Conservation (phyloP, 2,329 filamentous ascomycete genomes). For the Penicillium sp. region DNA sequence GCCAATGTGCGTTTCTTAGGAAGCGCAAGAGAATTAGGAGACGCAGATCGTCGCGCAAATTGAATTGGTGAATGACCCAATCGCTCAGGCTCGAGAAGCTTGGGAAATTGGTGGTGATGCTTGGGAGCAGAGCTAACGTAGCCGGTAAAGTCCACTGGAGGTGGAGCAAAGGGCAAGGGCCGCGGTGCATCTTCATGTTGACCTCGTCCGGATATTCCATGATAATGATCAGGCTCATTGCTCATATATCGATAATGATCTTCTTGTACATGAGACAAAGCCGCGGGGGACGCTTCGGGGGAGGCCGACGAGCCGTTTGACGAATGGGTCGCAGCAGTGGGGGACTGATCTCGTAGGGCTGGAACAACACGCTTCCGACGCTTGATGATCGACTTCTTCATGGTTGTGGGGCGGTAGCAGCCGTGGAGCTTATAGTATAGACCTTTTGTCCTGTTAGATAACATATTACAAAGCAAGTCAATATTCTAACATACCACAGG, state of each 20-base stretch:
- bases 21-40: slow-evolving; percentile 30
- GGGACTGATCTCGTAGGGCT: slow-evolving; percentile 57
- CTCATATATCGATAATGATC: slow-evolving; percentile 36
- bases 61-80: slow-evolving; percentile 31
- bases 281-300: slow-evolving; percentile 40
- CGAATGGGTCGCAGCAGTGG: slow-evolving; percentile 40
- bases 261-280: slow-evolving; percentile 31
- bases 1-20: slow-evolving; percentile 40
- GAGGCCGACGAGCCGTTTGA: slow-evolving; percentile 45
- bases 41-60: slow-evolving; percentile 33
- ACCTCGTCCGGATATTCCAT: not conserved
- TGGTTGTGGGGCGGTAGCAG: slow-evolving; percentile 88
- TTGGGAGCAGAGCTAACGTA: slow-evolving; percentile 38
- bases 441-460: slow-evolving; percentile 52
- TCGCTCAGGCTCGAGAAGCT: slow-evolving; percentile 33
- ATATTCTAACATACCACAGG: slow-evolving; percentile 72
- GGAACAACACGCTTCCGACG: slow-evolving; percentile 92
- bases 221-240: slow-evolving; percentile 34
- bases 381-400: slow-evolving; percentile 99
- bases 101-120: slow-evolving; percentile 33
- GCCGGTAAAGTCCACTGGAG: slow-evolving; percentile 53
- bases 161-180: slow-evolving; percentile 39
- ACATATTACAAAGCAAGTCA: not conserved
- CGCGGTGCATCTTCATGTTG: slow-evolving; percentile 31
- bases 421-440: slow-evolving; percentile 96